Evolutionary conservation across 352 stramenopile species (phyloP), one percentile per base, ranked within the genome.

Genomic region (Globisporangium cylindrosporum): DNA sequence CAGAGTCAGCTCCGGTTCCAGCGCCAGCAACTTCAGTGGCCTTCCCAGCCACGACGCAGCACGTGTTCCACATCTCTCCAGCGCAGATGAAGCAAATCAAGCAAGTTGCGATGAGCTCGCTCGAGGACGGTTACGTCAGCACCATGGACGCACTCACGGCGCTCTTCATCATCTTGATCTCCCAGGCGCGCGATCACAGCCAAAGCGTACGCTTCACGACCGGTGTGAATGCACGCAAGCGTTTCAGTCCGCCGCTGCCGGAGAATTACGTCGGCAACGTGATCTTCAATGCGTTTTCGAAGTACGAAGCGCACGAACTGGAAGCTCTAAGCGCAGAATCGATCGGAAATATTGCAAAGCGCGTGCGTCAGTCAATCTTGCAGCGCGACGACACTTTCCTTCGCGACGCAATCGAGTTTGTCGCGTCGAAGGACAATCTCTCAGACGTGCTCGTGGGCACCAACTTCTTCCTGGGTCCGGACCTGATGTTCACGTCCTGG

Each of bases 401-500:
- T 22, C 72, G 75, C 1, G 82, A 91, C 55, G 75, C 79, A 49
- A 77, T 89, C 25, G 73, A 79, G 48, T 91, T 89, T 49, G 57
- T 89, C 25, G 63, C 67, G 0, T 62, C 76, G 18, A 72, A 84
- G 34, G 66, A 41, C 1, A 77, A 76, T 24, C 62, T 76, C 48
- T 72, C 64, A 1, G 71, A 76, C 34, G 72, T 86, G 63, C 64
- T 78, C 6, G 71, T 84, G 0, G 73, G 77, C 4, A 78, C 71
- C 7, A 72, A 85, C 38, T 89, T 86, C 59, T 72, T 81, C 61
- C 78, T 86, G 29, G 80, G 82, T 0, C 61, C 69, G 1, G 80
- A 90, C 46, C 62, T 89, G 61, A 83, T 86, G 73, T 87, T 89
- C 74, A 85, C 82, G 46, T 90, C 80, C 10, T 84, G 75, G 75